A percentile compares a stretch with the other conserved stretches of the same genome.
Evolutionary conservation across 2,329 filamentous ascomycete species (phyloP).

Genomic region (Huntiella savannae): DNA sequence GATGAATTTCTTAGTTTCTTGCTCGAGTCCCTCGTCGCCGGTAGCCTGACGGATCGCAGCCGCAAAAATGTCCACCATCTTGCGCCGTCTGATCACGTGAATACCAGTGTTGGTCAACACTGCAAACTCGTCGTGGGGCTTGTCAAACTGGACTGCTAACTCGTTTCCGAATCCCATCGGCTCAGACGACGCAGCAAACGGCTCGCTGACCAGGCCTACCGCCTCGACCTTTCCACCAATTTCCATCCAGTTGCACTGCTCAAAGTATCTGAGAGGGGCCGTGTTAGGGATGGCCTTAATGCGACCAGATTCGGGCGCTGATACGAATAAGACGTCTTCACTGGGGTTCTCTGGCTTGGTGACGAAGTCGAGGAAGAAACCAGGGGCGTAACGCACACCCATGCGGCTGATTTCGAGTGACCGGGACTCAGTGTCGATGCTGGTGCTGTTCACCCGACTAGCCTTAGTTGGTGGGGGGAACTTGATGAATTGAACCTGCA

Average conservation of each 20-base stretch:
- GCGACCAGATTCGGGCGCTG: conserved; percentile 73
- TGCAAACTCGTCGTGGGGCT: conserved; percentile 63
- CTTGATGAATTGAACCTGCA: conserved; percentile 95
- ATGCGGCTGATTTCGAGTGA: conserved; percentile 30
- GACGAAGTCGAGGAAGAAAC: conserved; percentile 79
- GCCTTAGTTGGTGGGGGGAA: conserved; percentile 50
- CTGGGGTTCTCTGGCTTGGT: conserved; percentile 38
- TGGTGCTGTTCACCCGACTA: conserved; percentile 17
- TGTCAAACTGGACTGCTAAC: conserved; percentile 86
- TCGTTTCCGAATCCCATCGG: conserved; percentile 84
- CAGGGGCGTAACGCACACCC: conserved; percentile 55
- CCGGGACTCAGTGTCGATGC: conserved; percentile 28
- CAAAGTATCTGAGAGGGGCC: conserved; percentile 44
- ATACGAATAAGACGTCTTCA: conserved; percentile 57
- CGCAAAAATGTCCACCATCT: conserved; percentile 84
- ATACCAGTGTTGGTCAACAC: conserved; percentile 83
- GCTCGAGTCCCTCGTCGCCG: conserved; percentile 63
- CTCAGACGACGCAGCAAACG: conserved; percentile 48
- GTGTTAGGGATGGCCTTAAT: conserved; percentile 42
- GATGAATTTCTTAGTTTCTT: conserved; percentile 67
- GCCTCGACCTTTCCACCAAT: conserved; percentile 58
- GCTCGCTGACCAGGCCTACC: conserved; percentile 55
- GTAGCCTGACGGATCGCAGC: conserved; percentile 54
- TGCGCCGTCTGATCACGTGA: conserved; percentile 63
- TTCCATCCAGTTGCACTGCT: conserved; percentile 63